Conservation (phyloP, 768 basidiomycete species). For the Butyriboletus loyo region DNA sequence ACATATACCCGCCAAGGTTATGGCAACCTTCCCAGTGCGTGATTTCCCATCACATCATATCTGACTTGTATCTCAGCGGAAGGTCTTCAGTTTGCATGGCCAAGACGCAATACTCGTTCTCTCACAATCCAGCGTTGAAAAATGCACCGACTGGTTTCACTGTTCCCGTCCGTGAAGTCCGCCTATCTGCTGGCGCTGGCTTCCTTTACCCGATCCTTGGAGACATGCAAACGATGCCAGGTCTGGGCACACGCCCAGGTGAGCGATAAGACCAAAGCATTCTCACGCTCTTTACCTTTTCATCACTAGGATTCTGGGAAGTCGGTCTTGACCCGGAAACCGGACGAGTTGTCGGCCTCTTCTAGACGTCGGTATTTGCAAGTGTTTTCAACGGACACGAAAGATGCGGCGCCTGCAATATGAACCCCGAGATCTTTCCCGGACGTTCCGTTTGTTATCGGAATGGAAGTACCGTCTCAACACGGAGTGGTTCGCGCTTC, state of each 20-base stretch:
- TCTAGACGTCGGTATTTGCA: slow-evolving; percentile 42
- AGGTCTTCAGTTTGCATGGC: slow-evolving; percentile 80
- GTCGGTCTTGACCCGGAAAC: slow-evolving; percentile 77
- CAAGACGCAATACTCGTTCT: slow-evolving; percentile 97
- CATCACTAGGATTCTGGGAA: slow-evolving; percentile 78
- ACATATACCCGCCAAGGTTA: slow-evolving; percentile 92
- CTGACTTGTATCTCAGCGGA: slow-evolving; percentile 4
- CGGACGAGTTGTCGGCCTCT: slow-evolving; percentile 83
- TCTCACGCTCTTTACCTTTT: slow-evolving; percentile 9
- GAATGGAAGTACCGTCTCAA: slow-evolving; percentile 34
- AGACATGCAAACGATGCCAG: slow-evolving; percentile 99
- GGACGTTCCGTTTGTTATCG: slow-evolving; percentile 16
- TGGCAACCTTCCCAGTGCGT: slow-evolving; percentile 70
- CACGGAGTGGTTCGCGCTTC: slow-evolving; percentile 39
- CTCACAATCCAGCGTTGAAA: slow-evolving; percentile 89
- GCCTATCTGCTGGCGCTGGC: slow-evolving; percentile 88
- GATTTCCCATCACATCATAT: background rate
- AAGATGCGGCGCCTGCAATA: background rate
- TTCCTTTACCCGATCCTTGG: slow-evolving; percentile 96
- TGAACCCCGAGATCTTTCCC: slow-evolving; percentile 15
- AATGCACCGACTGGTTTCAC: slow-evolving; percentile 91
- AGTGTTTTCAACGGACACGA: slow-evolving; percentile 21
- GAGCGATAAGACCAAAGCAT: slow-evolving; percentile 12
- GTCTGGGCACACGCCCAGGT: slow-evolving; percentile 89
- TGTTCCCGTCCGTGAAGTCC: slow-evolving; percentile 84